Percentiles rank a stretch among this genome's conserved stretches.
phyloP scores from a whole-genome alignment of 352 stramenopile genomes.

The Pythium aristosporum region DNA sequence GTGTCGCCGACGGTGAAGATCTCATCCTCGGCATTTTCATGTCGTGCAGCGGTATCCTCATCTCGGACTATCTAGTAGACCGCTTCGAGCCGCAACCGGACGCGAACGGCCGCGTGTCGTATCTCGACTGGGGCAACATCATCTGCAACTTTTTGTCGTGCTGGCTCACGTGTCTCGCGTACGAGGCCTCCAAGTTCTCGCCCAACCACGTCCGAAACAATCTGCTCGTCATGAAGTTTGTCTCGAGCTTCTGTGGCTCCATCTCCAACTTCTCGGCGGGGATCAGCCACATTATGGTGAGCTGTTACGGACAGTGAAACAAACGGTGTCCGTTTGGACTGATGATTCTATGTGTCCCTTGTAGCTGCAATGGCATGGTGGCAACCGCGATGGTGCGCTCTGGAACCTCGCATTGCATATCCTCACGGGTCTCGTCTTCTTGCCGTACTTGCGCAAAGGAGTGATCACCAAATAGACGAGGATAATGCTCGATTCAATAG shows the following conservation, averaged over 20 bases:
- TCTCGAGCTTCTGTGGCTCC: constrained; percentile 43
- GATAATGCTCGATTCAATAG: no score
- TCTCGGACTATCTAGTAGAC: constrained; percentile 29
- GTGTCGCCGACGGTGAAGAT: constrained; percentile 38
- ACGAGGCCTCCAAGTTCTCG: constrained; percentile 32
- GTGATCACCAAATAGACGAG: constrained; percentile 3
- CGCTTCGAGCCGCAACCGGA: constrained; percentile 22
- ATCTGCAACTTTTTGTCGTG: constrained; percentile 40
- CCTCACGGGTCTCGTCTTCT: constrained; percentile 31
- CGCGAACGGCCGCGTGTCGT: constrained; percentile 17
- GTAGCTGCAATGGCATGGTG: constrained; percentile 26
- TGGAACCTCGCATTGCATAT: constrained; percentile 32
- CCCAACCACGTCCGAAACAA: constrained; percentile 32
- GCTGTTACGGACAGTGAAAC: neutral
- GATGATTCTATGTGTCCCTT: neutral
- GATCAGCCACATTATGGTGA: constrained; percentile 38
- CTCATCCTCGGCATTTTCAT: constrained; percentile 44
- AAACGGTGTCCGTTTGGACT: neutral
- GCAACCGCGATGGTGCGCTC: constrained; percentile 21
- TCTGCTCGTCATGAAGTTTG: constrained; percentile 41
- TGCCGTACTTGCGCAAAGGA: constrained; percentile 33
- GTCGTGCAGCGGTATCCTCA: constrained; percentile 36
- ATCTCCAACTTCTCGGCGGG: constrained; percentile 35
- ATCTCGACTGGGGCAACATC: constrained; percentile 38
- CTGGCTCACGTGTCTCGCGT: constrained; percentile 35